These are phyloP conservation scores for Pseudohyphozyma bogoriensis DNA, from an alignment of 768 basidiomycete genomes.

Conservation along the genomic window DNA sequence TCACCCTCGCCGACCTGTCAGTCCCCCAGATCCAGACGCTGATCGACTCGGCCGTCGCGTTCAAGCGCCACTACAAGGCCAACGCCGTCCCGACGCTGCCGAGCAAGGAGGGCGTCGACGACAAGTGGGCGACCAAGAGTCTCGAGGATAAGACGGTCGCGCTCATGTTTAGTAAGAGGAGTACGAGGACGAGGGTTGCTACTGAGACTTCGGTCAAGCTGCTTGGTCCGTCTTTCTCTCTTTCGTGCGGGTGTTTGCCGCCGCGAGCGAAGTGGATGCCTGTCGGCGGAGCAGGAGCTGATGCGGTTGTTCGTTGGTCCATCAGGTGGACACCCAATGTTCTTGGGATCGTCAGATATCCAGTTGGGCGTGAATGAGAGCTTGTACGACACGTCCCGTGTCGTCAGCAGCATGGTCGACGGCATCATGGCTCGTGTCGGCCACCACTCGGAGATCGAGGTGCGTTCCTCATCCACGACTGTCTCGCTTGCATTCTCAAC, in stretches of 20 bases:
- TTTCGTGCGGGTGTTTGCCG: neutral
- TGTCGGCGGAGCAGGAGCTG: slow-evolving; percentile 1
- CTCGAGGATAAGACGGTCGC: slow-evolving; percentile 65
- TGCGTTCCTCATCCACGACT: slow-evolving; percentile 37
- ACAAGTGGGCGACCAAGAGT: slow-evolving; percentile 28
- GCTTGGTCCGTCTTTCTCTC: slow-evolving; percentile 49
- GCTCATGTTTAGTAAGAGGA: slow-evolving; percentile 82
- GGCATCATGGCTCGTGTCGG: slow-evolving; percentile 96
- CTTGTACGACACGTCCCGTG: slow-evolving; percentile 67
- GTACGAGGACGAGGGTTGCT: slow-evolving; percentile 79
- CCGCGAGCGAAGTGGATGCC: neutral
- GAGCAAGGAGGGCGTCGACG: slow-evolving; percentile 18
- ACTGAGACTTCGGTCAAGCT: slow-evolving; percentile 70
- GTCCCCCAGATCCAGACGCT: slow-evolving; percentile 61
- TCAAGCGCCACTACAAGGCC: slow-evolving; percentile 35
- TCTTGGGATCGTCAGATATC: slow-evolving; percentile 79
- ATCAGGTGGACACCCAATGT: slow-evolving; percentile 62
- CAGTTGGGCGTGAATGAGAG: slow-evolving; percentile 94
- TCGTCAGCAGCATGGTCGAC: slow-evolving; percentile 89
- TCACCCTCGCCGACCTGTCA: slow-evolving; percentile 80
- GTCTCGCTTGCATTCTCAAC: neutral
- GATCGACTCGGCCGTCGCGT: slow-evolving; percentile 51
- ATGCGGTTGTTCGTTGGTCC: neutral
- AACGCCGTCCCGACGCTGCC: slow-evolving; percentile 13
- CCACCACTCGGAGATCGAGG: slow-evolving; percentile 85